Evolutionary conservation across 441 rosid genomes (phyloP).

Genomic region (Corymbia citriodora): DNA sequence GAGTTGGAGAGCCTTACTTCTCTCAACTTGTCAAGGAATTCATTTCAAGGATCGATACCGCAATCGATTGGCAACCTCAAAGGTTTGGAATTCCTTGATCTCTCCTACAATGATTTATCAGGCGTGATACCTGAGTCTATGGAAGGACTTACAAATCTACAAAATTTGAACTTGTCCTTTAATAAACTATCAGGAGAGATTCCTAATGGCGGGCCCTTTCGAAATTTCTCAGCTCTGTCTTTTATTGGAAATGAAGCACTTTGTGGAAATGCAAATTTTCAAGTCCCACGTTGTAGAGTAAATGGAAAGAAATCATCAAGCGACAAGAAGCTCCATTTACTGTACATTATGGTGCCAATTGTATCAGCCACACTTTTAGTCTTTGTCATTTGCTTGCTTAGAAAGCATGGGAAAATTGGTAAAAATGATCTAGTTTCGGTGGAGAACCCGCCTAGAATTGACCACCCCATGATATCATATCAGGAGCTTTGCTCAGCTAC

Average conservation of each 20-base stretch:
- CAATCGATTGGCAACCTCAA: background rate
- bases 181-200: conserved; percentile 24
- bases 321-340: too few species aligned
- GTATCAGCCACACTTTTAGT: too few species aligned
- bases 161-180: conserved; percentile 16
- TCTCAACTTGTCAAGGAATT: conserved; percentile 11
- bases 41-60: conserved; percentile 8
- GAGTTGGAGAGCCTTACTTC: background rate
- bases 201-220: conserved; percentile 21
- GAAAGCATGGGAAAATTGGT: too few species aligned
- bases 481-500: background rate
- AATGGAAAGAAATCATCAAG: too few species aligned
- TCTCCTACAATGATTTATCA: conserved; percentile 15
- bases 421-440: too few species aligned
- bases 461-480: too few species aligned
- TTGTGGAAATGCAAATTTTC: conserved; percentile 1
- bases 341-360: too few species aligned
- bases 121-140: conserved; percentile 18
- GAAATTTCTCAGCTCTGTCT: conserved; percentile 1
- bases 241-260: conserved; percentile 12
- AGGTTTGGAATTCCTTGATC: conserved; percentile 10
- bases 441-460: too few species aligned
- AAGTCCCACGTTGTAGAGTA: conserved; percentile 10
- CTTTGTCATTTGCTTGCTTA: too few species aligned
- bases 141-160: conserved; percentile 3